phyloP scores from a whole-genome alignment of 2,329 filamentous ascomycete species.

The Zasmidium cellare region DNA sequence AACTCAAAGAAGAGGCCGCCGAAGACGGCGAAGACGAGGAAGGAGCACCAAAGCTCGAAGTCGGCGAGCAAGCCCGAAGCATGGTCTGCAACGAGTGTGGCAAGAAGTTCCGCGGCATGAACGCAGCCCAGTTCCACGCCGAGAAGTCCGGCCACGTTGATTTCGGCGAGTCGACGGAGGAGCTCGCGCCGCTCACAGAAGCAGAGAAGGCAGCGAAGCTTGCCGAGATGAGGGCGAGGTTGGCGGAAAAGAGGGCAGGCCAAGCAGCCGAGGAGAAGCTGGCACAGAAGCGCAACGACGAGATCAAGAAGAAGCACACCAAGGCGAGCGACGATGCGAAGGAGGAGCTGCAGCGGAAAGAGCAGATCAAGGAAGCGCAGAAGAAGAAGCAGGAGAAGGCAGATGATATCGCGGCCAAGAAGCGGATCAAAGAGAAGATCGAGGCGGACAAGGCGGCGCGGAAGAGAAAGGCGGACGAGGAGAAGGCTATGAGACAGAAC shows the following conservation, averaged over 20 bases:
- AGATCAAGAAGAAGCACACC: slow-evolving; percentile 81
- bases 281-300: slow-evolving; percentile 81
- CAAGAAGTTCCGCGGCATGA: slow-evolving; percentile 81
- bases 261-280: slow-evolving; percentile 74
- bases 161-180: slow-evolving; percentile 91
- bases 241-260: slow-evolving; percentile 69
- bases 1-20: slow-evolving; percentile 61
- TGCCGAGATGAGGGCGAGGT: slow-evolving; percentile 68
- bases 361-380: slow-evolving; percentile 87
- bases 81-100: slow-evolving; percentile 93
- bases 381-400: slow-evolving; percentile 85
- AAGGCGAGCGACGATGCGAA: slow-evolving; percentile 86
- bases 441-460: slow-evolving; percentile 92
- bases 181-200: slow-evolving; percentile 84
- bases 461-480: slow-evolving; percentile 77
- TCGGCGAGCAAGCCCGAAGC: slow-evolving; percentile 72
- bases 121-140: slow-evolving; percentile 86
- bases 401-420: slow-evolving; percentile 82
- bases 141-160: slow-evolving; percentile 86
- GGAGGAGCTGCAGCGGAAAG: slow-evolving; percentile 82
- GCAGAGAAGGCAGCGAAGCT: slow-evolving; percentile 86
- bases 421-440: slow-evolving; percentile 87
- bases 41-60: slow-evolving; percentile 63
- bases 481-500: slow-evolving; percentile 86
- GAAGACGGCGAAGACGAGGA: slow-evolving; percentile 40